Evolutionary conservation across 2,329 filamentous ascomycete genomes (phyloP).

Genomic region (Monosporascus sp.): DNA sequence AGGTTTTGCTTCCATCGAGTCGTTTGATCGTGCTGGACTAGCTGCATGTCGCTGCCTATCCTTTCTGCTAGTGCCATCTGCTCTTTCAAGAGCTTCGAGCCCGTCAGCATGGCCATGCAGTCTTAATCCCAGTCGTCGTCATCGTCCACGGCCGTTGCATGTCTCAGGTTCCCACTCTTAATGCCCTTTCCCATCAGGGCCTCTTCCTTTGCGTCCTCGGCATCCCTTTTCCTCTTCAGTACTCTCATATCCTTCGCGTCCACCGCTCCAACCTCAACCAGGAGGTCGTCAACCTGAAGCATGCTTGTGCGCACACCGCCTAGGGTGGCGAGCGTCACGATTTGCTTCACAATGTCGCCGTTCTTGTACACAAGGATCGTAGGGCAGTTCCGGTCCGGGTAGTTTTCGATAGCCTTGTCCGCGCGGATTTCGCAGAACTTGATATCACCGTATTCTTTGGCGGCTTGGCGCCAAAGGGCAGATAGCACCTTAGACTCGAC

Average conservation of each 20-base stretch:
- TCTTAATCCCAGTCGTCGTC: slow-evolving; percentile 59
- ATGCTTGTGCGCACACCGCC: slow-evolving; percentile 66
- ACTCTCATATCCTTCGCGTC: slow-evolving; percentile 74
- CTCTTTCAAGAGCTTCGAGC: neutral
- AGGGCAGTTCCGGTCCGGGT: slow-evolving; percentile 90
- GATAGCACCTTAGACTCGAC: slow-evolving; percentile 77
- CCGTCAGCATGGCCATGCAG: neutral
- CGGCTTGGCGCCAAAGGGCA: slow-evolving; percentile 81
- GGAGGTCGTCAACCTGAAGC: slow-evolving; percentile 70
- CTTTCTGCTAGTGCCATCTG: neutral
- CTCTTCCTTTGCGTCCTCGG: slow-evolving; percentile 57
- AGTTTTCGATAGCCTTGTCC: slow-evolving; percentile 90
- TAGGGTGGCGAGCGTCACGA: slow-evolving; percentile 81
- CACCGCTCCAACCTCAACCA: slow-evolving; percentile 79
- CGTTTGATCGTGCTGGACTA: neutral
- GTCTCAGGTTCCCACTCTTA: slow-evolving; percentile 43
- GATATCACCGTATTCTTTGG: slow-evolving; percentile 81
- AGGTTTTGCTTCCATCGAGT: too few relatives aligned
- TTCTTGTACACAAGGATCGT: slow-evolving; percentile 91
- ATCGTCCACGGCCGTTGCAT: slow-evolving; percentile 36
- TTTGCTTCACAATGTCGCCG: slow-evolving; percentile 83
- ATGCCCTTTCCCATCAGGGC: slow-evolving; percentile 45
- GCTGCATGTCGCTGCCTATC: neutral
- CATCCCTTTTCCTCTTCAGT: slow-evolving; percentile 52
- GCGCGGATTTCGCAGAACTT: slow-evolving; percentile 97